Evolutionary conservation across 257 asterid species (phyloP), one percentile per base, ranked within the genome.

Genomic region (Plectranthus barbatus): DNA sequence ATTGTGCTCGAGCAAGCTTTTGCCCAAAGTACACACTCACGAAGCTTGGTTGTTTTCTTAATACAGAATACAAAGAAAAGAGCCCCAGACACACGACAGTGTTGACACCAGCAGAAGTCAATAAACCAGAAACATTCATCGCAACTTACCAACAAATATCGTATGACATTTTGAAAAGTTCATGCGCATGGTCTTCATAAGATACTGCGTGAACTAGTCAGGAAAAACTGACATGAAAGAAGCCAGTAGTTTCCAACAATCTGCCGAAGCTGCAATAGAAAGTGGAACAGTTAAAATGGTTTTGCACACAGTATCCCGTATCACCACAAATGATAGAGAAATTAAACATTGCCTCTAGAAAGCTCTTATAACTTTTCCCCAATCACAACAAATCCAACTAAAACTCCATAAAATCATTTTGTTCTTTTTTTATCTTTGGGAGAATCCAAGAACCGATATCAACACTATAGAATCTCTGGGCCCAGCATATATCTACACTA

Each of bases 101-200:
- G 63, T 87, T 87, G 64, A 85, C 66, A 70, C 94, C 91, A 74
- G 87, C 90, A 66, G 95, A 85, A 64, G 94, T 83, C 81, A 87
- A 79, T 56, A 87, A 81, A 66, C 89, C 84, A 71, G 91, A 70
- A 68, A 87, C 12, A 74, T 80, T 69, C 95, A 87, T 87, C 75
- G 77, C 82, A n/a, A 58, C 50, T 39, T 66, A 60, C 64, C 51
- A 41, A 62, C 64, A 72, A 36, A 51, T 56, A 42, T 13, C 56
- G 67, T 34, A 71, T 76, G 55, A 60, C 80, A 72, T 74, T 57
- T 69, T 44, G 60, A 53, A 46, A 37, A 46, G 3, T 26, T 29
- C 60, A 71, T 67, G 21, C 49, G 37, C 55, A 40, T 37, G 69
- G n/a, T 36, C 77, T 72, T 71, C 63, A 59, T 33, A 60, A 14